Evolutionary conservation across 2,329 filamentous ascomycete genomes (phyloP).

Genomic region (Akanthomyces muscarius): DNA sequence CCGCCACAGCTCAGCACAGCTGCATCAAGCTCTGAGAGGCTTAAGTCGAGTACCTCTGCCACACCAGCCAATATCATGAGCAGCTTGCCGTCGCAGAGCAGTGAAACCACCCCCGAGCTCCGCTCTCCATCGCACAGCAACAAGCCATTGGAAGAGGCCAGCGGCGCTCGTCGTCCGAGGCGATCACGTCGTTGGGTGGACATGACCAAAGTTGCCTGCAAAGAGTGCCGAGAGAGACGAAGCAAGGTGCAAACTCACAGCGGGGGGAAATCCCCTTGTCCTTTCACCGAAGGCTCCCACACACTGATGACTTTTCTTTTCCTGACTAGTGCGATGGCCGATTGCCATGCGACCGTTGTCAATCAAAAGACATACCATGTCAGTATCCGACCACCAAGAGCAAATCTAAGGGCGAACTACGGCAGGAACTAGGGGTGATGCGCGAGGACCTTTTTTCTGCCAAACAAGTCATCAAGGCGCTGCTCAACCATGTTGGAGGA

Average conservation of each 20-base stretch:
- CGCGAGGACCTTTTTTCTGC: slow-evolving; percentile 50
- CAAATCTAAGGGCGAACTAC: slow-evolving; percentile 59
- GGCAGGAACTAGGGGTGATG: slow-evolving; percentile 55
- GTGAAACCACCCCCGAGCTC: too few relatives aligned
- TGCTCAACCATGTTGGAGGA: slow-evolving; percentile 46
- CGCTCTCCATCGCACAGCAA: background rate
- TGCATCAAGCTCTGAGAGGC: too few relatives aligned
- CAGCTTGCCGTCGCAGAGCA: too few relatives aligned
- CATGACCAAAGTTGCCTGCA: background rate
- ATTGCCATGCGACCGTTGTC: slow-evolving; percentile 52
- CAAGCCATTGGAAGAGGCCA: background rate
- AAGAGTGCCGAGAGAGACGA: slow-evolving; percentile 53
- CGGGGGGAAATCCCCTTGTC: background rate
- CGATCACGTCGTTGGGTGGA: background rate
- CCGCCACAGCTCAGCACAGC: too few relatives aligned
- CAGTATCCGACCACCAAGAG: slow-evolving; percentile 59
- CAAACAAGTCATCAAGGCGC: slow-evolving; percentile 52
- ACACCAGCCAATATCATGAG: too few relatives aligned
- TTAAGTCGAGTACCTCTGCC: too few relatives aligned
- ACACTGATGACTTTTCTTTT: background rate
- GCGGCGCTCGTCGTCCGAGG: background rate
- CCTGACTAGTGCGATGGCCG: slow-evolving; percentile 53
- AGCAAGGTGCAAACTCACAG: slow-evolving; percentile 45
- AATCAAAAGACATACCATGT: slow-evolving; percentile 49
- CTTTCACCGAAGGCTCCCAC: slow-evolving; percentile 8